Conservation (phyloP, 345 rosid species). For the Syzygium grande region DNA sequence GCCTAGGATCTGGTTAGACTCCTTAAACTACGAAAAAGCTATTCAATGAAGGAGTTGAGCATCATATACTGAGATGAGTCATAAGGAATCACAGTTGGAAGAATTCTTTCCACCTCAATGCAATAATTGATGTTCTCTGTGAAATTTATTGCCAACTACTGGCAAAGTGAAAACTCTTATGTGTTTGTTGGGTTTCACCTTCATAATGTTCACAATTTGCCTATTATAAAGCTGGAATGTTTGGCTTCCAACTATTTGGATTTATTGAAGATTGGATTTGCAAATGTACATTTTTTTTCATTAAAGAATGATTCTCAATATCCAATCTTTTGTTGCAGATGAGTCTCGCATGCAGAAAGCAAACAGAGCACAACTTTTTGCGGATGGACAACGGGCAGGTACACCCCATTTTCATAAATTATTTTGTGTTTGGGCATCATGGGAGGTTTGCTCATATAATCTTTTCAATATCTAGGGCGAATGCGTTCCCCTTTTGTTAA, state of each 20-base stretch:
- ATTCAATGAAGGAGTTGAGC: neutral
- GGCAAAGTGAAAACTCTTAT: neutral
- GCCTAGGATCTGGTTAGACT: neutral
- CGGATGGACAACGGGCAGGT: conserved; percentile 72
- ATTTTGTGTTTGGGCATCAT: neutral
- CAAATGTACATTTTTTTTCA: neutral
- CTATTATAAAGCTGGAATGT: neutral
- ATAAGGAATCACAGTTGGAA: neutral
- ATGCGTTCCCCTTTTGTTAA: conserved; percentile 49
- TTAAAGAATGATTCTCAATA: neutral
- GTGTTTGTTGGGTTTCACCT: neutral
- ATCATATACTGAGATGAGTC: neutral
- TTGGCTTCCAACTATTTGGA: neutral
- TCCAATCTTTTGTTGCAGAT: conserved; percentile 4
- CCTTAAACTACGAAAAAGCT: neutral
- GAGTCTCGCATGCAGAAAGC: conserved; percentile 44
- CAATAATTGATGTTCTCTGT: neutral
- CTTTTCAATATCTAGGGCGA: conserved; percentile 39
- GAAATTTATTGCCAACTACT: neutral
- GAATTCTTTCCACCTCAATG: neutral
- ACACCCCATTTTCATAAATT: conserved; percentile 3
- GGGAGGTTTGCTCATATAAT: neutral
- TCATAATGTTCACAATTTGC: neutral
- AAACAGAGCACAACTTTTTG: conserved; percentile 39
- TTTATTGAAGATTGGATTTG: neutral